Evolutionary conservation across 257 asterid genomes (phyloP).

Genomic region (Eustoma russellianum): DNA sequence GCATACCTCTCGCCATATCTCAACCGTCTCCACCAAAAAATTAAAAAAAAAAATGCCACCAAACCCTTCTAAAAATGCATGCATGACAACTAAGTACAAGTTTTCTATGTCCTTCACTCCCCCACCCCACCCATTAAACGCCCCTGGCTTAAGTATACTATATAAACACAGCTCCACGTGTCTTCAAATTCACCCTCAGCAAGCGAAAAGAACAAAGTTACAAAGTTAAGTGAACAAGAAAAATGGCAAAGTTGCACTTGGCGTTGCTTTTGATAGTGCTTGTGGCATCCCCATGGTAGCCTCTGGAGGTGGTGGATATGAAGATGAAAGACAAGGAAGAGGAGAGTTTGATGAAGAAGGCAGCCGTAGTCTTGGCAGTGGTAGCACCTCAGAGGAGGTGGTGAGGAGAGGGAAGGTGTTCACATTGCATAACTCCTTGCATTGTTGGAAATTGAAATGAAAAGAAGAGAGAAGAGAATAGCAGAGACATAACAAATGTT

Average conservation of each 20-base stretch:
- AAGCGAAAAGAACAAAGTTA: constrained; percentile 1
- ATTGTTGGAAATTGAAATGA: too few relatives aligned
- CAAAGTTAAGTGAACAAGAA: constrained; percentile 7
- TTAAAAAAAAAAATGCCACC: constrained; percentile 45
- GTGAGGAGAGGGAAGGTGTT: background rate
- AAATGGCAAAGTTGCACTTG: constrained; percentile 5
- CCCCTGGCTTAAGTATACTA: too few relatives aligned
- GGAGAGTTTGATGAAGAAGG: background rate
- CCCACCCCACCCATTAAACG: constrained; percentile 18
- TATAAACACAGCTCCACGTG: too few relatives aligned
- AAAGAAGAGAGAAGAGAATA: too few relatives aligned
- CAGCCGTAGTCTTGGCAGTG: background rate
- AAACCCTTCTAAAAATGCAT: constrained; percentile 36
- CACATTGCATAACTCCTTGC: background rate
- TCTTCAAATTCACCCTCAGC: background rate
- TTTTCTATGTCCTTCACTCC: background rate
- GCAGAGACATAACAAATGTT: too few relatives aligned
- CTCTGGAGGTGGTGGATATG: background rate
- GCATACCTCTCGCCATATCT: background rate
- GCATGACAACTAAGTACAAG: constrained; percentile 39
- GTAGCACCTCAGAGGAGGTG: background rate
- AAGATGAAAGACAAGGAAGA: background rate
- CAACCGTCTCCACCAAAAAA: constrained; percentile 24
- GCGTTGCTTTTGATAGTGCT: background rate
- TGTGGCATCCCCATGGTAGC: background rate